Conservation (phyloP, 352 stramenopile genomes). For the Pythium apleroticum region DNA sequence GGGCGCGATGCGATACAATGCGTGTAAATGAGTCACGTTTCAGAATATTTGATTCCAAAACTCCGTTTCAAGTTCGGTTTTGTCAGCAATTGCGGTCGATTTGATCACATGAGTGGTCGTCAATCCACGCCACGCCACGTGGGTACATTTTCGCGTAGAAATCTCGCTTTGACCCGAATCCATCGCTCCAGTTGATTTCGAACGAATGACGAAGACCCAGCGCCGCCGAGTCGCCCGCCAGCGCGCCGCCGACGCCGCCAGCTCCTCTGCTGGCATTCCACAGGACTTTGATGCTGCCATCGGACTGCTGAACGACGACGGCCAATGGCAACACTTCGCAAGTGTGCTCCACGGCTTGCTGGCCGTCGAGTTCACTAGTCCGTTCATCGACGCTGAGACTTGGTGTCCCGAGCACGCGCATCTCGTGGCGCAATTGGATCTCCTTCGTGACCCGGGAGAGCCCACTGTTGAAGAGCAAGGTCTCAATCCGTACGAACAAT, state of each 20-base stretch:
- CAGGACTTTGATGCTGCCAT: neutral
- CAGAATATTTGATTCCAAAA: no score
- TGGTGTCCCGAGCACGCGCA: neutral
- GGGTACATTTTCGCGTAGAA: no score
- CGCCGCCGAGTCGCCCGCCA: neutral
- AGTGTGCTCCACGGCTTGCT: neutral
- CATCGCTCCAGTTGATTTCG: no score
- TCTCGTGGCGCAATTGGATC: constrained; percentile 1
- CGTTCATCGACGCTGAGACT: neutral
- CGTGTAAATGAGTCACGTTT: no score
- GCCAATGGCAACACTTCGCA: neutral
- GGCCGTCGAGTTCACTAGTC: neutral
- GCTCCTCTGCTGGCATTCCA: neutral
- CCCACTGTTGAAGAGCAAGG: neutral
- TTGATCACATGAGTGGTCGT: no score
- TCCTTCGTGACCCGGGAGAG: neutral
- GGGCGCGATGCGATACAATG: no score
- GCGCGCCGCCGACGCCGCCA: neutral
- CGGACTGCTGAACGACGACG: neutral
- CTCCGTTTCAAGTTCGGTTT: no score
- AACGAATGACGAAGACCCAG: neutral
- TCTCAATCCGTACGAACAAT: neutral
- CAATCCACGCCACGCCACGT: no score
- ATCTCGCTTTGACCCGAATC: neutral
- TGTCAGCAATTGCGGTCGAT: no score